Conservation (phyloP, 2,329 filamentous ascomycete species). For the Stagonosporopsis cucurbitacearum region DNA sequence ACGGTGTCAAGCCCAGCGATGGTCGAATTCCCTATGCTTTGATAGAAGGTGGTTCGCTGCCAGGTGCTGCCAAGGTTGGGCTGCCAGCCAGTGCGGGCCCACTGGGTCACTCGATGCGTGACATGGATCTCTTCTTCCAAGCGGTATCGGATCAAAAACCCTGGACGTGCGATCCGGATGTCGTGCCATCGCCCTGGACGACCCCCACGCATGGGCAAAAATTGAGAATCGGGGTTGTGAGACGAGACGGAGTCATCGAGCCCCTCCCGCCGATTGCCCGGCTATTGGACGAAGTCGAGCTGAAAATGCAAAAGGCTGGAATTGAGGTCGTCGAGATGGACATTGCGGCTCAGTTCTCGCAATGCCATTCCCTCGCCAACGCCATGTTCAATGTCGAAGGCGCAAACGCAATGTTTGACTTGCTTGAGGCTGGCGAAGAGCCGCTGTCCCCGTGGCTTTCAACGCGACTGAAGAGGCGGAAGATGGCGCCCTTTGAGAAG, state of each 20-base stretch:
- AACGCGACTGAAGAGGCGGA: conserved; percentile 58
- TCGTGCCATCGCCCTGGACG: conserved; percentile 50
- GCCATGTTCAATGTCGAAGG: conserved; percentile 66
- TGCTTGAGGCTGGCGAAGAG: conserved; percentile 62
- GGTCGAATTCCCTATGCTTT: conserved; percentile 60
- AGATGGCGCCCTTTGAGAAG: conserved; percentile 56
- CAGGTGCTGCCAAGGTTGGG: conserved; percentile 56
- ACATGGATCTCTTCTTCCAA: conserved; percentile 61
- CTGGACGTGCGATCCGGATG: conserved; percentile 57
- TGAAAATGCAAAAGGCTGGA: conserved; percentile 43
- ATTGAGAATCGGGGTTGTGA: conserved; percentile 57
- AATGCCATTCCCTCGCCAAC: conserved; percentile 64
- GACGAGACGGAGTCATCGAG: conserved; percentile 58
- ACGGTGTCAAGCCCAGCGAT: conserved; percentile 55
- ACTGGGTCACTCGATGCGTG: conserved; percentile 56
- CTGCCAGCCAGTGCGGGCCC: conserved; percentile 56
- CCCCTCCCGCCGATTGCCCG: conserved; percentile 60
- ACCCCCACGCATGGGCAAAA: conserved; percentile 32
- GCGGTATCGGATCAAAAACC: conserved; percentile 60
- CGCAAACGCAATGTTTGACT: conserved; percentile 61
- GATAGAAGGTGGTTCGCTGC: conserved; percentile 56
- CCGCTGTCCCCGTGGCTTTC: conserved; percentile 67
- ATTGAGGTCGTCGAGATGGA: conserved; percentile 67
- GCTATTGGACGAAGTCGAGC: conserved; percentile 55
- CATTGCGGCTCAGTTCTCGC: conserved; percentile 59